phyloP scores from a whole-genome alignment of 805 yeast genomes.

The Candida vartiovaarae region DNA sequence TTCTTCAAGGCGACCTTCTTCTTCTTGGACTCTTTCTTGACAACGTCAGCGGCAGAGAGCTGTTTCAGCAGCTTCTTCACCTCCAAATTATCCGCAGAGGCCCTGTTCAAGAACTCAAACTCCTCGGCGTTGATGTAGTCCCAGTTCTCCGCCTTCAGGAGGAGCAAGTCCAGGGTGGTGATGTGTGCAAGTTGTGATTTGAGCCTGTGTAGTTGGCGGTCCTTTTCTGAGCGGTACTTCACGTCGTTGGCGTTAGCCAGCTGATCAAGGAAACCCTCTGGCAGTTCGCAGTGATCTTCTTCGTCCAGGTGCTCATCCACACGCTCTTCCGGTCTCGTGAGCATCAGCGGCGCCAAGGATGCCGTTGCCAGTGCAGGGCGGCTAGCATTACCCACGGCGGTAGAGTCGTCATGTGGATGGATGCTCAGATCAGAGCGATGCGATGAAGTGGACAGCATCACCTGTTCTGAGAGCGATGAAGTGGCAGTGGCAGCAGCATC shows the following conservation, averaged over 20 bases:
- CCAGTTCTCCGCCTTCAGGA: conserved; percentile 22
- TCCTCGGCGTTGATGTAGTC: conserved; percentile 22
- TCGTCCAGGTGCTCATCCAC: neutral
- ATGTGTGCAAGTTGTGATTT: conserved; percentile 22
- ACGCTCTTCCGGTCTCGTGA: neutral
- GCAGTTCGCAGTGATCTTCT: conserved; percentile 5
- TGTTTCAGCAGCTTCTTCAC: conserved; percentile 24
- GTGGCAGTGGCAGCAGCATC: no score
- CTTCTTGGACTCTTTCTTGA: conserved; percentile 17
- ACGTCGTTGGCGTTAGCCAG: conserved; percentile 18
- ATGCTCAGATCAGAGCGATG: neutral
- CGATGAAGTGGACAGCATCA: no score
- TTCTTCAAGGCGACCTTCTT: conserved; percentile 4
- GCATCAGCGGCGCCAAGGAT: neutral
- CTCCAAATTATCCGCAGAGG: conserved; percentile 21
- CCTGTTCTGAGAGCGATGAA: no score
- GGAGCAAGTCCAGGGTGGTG: conserved; percentile 20
- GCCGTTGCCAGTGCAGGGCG: neutral
- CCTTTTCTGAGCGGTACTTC: conserved; percentile 18
- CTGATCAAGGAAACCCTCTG: conserved; percentile 9
- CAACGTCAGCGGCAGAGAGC: conserved; percentile 18
- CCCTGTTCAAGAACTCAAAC: conserved; percentile 19
- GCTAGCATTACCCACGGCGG: no score
- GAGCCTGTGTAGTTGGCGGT: conserved; percentile 16
- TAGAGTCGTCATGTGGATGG: no score